These are phyloP conservation scores for Achaetomium macrosporum DNA, from an alignment of 2,329 filamentous ascomycete species.

Conservation along the genomic window DNA sequence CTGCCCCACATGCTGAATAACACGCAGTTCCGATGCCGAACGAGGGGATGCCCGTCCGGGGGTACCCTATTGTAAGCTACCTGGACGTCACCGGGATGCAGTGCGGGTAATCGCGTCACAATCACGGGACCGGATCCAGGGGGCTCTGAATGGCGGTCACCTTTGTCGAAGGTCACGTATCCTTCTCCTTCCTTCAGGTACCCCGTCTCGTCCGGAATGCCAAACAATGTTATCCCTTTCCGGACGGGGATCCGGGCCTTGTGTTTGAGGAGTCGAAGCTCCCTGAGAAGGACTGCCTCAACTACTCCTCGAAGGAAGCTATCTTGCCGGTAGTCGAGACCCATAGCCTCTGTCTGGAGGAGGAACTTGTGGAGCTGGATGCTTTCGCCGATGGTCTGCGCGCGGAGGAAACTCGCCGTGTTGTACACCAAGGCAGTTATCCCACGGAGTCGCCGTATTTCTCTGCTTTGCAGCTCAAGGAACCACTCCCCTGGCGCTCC, in stretches of 20 bases:
- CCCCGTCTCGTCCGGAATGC: slow-evolving; percentile 76
- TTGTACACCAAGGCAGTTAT: slow-evolving; percentile 55
- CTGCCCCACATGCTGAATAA: slow-evolving; percentile 67
- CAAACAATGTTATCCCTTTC: slow-evolving; percentile 69
- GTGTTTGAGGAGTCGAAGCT: slow-evolving; percentile 71
- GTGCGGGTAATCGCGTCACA: slow-evolving; percentile 71
- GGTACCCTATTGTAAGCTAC: slow-evolving; percentile 57
- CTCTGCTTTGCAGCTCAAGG: slow-evolving; percentile 55
- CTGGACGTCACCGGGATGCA: slow-evolving; percentile 79
- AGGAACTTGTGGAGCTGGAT: slow-evolving; percentile 60
- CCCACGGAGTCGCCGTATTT: slow-evolving; percentile 52
- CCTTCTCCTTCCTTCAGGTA: slow-evolving; percentile 62
- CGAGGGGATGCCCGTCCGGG: slow-evolving; percentile 52
- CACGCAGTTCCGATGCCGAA: slow-evolving; percentile 63
- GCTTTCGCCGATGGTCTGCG: slow-evolving; percentile 53
- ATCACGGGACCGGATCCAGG: slow-evolving; percentile 42
- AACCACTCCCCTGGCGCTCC: slow-evolving; percentile 55
- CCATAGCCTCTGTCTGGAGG: slow-evolving; percentile 48
- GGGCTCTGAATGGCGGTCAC: slow-evolving; percentile 21
- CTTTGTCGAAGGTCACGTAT: slow-evolving; percentile 46
- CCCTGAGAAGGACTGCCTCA: slow-evolving; percentile 63
- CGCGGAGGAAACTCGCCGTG: slow-evolving; percentile 60
- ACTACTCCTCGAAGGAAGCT: slow-evolving; percentile 64
- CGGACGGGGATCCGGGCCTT: slow-evolving; percentile 67
- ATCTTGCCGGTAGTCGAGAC: slow-evolving; percentile 62